These are phyloP conservation scores for Hibiscus mutabilis DNA, from an alignment of 345 rosid genomes.

Conservation along the genomic window DNA sequence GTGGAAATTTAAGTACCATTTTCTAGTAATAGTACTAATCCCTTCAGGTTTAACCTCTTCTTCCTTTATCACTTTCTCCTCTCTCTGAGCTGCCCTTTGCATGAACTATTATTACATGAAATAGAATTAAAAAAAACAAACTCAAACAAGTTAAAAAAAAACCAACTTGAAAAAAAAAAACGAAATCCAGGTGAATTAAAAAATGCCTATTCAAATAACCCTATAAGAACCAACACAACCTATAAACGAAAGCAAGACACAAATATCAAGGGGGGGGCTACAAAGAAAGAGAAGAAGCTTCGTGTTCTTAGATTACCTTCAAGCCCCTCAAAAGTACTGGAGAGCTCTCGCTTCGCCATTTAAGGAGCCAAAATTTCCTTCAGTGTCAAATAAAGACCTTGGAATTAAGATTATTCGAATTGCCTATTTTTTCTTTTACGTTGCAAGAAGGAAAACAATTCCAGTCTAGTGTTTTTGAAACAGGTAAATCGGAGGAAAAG, in stretches of 20 bases:
- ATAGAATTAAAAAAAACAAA: not conserved
- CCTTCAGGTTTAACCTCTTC: constrained; percentile 49
- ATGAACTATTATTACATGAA: constrained; percentile 46
- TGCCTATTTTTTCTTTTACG: not conserved
- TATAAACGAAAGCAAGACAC: not conserved
- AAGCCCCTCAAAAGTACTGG: constrained; percentile 73
- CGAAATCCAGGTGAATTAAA: constrained; percentile 14
- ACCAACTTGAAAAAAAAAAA: not conserved
- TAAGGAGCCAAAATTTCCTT: not conserved
- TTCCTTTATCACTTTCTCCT: constrained; percentile 50
- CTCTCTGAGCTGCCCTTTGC: constrained; percentile 69
- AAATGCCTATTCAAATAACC: constrained; percentile 14
- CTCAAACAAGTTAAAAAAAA: not conserved
- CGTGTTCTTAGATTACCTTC: constrained; percentile 42
- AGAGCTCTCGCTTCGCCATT: constrained; percentile 87
- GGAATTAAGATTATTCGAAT: not conserved
- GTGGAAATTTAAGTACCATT: constrained; percentile 39
- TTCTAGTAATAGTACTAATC: constrained; percentile 34
- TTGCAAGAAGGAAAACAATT: not conserved
- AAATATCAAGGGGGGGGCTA: not conserved
- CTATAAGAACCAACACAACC: not conserved
- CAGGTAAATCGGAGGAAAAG: not conserved
- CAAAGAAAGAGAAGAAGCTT: not conserved
- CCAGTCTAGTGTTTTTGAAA: not conserved
- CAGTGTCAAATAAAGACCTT: not conserved